Base-by-base conservation (phyloP, 192 early-diverging fungal species). In the Mortierella hygrophila region DNA sequence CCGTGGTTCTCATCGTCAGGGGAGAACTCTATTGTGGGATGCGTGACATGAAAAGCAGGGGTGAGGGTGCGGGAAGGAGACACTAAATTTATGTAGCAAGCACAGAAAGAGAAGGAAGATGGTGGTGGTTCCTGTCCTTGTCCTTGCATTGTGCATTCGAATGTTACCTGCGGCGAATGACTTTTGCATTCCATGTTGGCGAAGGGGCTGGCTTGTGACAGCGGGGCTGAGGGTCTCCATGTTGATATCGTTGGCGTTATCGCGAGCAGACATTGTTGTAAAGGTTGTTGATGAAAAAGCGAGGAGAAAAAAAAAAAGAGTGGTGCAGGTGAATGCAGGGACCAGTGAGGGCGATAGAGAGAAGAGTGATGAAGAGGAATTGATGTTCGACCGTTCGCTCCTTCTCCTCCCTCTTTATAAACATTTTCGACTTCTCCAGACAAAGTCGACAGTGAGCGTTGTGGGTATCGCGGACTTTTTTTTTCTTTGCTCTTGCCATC, bases 11-110 rank as follows among this genome's bases (percentile, higher is more conserved):
- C 79, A 79, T 89, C 78, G 23, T 83, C 74, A 77, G 82, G 74
- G 1, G 88, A 85, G 73, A 79, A 79, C 71, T 80, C 80, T 79
- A 93, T 88, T 44, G 80, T 84, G 6, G 60, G 90, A 42, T 5
- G 92, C 91, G 5, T 89, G 90, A 70, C 88, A 26, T 16, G 88
- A 88, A 73, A 92, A 92, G 21, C 23, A 21, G 37, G 15, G 15
- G 15, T 79, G 52, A 65, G 2, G 7, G 23, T 29, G 60, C 15
- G 60, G 3, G 7, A 65, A 9, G 26, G 32, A 65, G 35, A 32
- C 60, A 32, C 2, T 32, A 65, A 65, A 65, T 65, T 21, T 65
- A 65, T 65, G 6, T 15, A 26, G 26, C 0, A 23, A 63, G 29
- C n/a, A 8, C 47, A 49, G 47, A 1, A 29, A 63, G 10, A 32